Conservation (phyloP, 257 asterid genomes). For the Solanum paucissectum region DNA sequence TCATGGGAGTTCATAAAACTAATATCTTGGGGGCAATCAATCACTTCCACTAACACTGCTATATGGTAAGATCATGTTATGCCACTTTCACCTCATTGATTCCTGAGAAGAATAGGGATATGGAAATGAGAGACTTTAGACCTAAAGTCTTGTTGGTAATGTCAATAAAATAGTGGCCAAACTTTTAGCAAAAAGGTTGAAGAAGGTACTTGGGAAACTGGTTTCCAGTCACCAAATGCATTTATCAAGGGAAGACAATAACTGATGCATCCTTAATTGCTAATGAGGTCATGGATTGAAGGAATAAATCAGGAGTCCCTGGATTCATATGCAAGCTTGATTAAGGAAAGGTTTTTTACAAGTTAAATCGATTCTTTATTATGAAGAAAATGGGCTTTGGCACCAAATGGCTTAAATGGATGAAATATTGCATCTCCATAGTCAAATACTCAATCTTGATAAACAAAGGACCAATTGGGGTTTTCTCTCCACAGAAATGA, state of each 20-base stretch:
- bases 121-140: no score
- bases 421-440: neutral
- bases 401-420: neutral
- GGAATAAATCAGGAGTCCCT: neutral
- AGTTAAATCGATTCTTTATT: neutral
- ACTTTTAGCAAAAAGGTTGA: neutral
- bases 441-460: neutral
- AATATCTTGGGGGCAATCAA: neutral
- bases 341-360: neutral
- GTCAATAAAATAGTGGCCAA: neutral
- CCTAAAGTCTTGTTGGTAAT: no score
- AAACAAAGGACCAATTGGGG: neutral
- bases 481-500: neutral
- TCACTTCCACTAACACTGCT: neutral
- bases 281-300: neutral
- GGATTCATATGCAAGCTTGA: neutral
- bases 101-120: neutral
- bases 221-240: neutral
- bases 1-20: neutral
- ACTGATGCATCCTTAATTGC: neutral
- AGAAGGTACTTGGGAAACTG: neutral
- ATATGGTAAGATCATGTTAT: neutral
- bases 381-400: neutral
- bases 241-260: neutral
- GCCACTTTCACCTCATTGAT: neutral